These are phyloP conservation scores for Moniliophthora roreri DNA, from an alignment of 1,284 basidiomycete species.

Conservation along the genomic window DNA sequence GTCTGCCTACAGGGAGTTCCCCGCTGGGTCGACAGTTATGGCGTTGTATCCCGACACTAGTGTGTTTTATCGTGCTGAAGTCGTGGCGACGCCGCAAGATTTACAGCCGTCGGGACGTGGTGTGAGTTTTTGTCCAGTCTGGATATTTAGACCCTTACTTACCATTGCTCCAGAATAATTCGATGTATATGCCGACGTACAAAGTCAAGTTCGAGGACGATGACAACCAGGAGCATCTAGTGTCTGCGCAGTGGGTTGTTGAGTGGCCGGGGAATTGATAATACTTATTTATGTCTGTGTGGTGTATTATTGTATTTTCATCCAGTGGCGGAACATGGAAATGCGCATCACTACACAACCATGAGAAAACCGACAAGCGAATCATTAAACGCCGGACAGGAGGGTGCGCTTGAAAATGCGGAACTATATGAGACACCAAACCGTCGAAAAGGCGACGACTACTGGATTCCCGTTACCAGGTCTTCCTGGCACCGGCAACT, in stretches of 20 bases:
- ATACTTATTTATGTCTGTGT: no score
- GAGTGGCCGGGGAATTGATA: slow-evolving; percentile 53
- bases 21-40: slow-evolving; percentile 71
- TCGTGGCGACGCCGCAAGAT: slow-evolving; percentile 64
- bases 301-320: no score
- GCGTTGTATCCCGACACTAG: slow-evolving; percentile 84
- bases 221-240: slow-evolving; percentile 73
- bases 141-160: slow-evolving; percentile 5
- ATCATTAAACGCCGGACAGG: no score
- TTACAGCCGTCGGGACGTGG: slow-evolving; percentile 49
- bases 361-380: no score
- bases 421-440: no score
- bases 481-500: no score
- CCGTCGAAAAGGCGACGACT: no score
- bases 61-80: slow-evolving; percentile 83
- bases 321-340: no score
- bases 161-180: slow-evolving; percentile 24
- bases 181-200: slow-evolving; percentile 54
- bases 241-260: slow-evolving; percentile 72
- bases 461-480: no score
- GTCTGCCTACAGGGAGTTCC: slow-evolving; percentile 68
- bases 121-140: slow-evolving; percentile 23
- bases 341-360: no score
- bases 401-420: no score
- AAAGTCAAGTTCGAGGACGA: slow-evolving; percentile 83